phyloP scores from a whole-genome alignment of 768 basidiomycete genomes.

The Tylopilus plumbeoviolaceoides region DNA sequence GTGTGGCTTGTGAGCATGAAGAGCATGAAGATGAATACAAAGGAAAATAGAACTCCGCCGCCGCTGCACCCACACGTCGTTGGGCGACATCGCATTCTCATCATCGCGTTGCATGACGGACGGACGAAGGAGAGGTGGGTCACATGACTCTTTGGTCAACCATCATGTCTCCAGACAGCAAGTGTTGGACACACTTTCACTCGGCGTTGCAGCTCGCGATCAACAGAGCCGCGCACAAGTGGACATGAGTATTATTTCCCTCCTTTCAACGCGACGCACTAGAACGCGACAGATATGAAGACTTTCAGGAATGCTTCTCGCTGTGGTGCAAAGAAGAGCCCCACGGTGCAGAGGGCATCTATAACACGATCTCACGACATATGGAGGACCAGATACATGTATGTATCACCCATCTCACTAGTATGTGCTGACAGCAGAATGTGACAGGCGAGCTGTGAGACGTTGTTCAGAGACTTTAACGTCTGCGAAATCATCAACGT shows the following conservation, averaged over 20 bases:
- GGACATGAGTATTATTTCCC: slow-evolving; percentile 39
- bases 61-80: slow-evolving; percentile 16
- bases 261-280: not conserved
- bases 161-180: slow-evolving; percentile 33
- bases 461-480: slow-evolving; percentile 63
- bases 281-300: slow-evolving; percentile 38
- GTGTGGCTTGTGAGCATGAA: slow-evolving; percentile 78
- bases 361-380: slow-evolving; percentile 64
- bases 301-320: slow-evolving; percentile 61
- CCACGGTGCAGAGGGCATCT: slow-evolving; percentile 56
- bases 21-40: slow-evolving; percentile 72
- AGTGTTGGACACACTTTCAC: slow-evolving; percentile 50
- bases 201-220: slow-evolving; percentile 51
- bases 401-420: not conserved
- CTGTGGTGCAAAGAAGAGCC: slow-evolving; percentile 63
- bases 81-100: slow-evolving; percentile 12
- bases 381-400: slow-evolving; percentile 61
- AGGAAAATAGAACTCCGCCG: slow-evolving; percentile 60
- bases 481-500: slow-evolving; percentile 68
- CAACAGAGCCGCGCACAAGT: slow-evolving; percentile 48
- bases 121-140: not conserved
- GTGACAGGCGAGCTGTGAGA: slow-evolving; percentile 62
- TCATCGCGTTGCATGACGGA: slow-evolving; percentile 30
- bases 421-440: not conserved
- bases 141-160: slow-evolving; percentile 21